Percentiles rank a stretch among this genome's conserved stretches.
Evolutionary conservation across 371 early-diverging fungal genomes (phyloP).

Genomic region (Syncephalis plumigaleata): DNA sequence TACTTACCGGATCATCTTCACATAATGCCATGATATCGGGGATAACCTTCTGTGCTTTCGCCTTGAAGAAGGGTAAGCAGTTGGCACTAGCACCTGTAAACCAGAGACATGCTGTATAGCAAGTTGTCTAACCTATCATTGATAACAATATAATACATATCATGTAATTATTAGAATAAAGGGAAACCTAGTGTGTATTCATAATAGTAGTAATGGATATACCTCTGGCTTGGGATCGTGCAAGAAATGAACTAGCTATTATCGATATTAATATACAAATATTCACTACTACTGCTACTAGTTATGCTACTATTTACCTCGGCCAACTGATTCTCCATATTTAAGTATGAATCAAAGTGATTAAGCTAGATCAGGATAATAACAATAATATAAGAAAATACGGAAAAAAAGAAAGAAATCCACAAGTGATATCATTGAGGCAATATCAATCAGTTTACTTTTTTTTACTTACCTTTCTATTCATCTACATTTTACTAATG

Average conservation of each 20-base stretch:
- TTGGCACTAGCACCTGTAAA: constrained; percentile 42
- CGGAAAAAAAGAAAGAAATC: too few species aligned
- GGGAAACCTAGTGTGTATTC: too few species aligned
- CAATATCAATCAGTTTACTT: too few species aligned
- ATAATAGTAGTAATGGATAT: too few species aligned
- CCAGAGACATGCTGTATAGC: constrained; percentile 64
- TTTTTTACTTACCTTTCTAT: too few species aligned
- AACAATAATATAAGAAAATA: too few species aligned
- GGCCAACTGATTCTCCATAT: constrained; percentile 21
- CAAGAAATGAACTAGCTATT: constrained; percentile 36
- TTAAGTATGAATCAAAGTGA: background rate
- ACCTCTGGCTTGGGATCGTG: constrained; percentile 44
- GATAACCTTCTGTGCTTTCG: constrained; percentile 33
- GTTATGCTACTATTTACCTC: constrained; percentile 8
- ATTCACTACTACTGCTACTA: background rate
- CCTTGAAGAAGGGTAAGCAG: constrained; percentile 35
- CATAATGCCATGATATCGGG: constrained; percentile 47
- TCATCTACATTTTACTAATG: too few species aligned
- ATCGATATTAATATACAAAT: background rate
- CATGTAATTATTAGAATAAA: too few species aligned
- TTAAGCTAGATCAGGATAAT: background rate
- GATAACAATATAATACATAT: background rate
- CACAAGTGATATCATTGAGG: too few species aligned
- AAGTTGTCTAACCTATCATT: constrained; percentile 43
- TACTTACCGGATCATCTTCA: constrained; percentile 48